These are phyloP conservation scores for Malus hybrid DNA, from an alignment of 331 rosid species.

Conservation along the genomic window DNA sequence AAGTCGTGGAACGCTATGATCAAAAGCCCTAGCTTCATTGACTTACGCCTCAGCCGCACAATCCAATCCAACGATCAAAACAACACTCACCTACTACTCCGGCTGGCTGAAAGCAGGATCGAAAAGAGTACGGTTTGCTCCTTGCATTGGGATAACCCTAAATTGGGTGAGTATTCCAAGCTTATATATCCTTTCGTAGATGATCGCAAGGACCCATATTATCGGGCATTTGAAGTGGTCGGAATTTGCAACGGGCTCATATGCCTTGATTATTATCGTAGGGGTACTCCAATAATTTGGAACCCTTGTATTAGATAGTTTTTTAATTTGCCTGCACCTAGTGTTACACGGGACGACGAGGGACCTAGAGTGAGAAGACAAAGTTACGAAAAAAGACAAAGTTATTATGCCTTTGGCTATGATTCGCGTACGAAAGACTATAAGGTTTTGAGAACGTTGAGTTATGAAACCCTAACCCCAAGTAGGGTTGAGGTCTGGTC, in stretches of 20 bases:
- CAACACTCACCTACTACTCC: too few species aligned
- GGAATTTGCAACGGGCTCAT: not conserved
- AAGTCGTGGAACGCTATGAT: too few species aligned
- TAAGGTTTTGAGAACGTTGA: not conserved
- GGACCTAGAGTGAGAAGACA: too few species aligned
- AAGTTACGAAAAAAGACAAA: too few species aligned
- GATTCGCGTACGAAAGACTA: not conserved
- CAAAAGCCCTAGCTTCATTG: too few species aligned
- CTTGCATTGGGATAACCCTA: not conserved
- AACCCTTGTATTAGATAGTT: not conserved
- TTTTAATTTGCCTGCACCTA: not conserved
- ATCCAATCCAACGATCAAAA: too few species aligned
- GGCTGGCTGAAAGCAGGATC: not conserved
- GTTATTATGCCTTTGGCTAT: not conserved
- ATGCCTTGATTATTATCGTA: not conserved
- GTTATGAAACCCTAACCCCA: not conserved
- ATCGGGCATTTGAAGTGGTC: not conserved
- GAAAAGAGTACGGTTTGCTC: not conserved
- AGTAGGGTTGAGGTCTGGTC: not conserved
- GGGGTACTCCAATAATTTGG: not conserved
- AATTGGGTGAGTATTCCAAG: not conserved
- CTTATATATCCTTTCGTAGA: not conserved
- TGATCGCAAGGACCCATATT: not conserved
- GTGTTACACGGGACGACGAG: too few species aligned
- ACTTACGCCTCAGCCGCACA: too few species aligned